phyloP scores from a whole-genome alignment of 2,329 filamentous ascomycete species.

The Alternaria sp. region DNA sequence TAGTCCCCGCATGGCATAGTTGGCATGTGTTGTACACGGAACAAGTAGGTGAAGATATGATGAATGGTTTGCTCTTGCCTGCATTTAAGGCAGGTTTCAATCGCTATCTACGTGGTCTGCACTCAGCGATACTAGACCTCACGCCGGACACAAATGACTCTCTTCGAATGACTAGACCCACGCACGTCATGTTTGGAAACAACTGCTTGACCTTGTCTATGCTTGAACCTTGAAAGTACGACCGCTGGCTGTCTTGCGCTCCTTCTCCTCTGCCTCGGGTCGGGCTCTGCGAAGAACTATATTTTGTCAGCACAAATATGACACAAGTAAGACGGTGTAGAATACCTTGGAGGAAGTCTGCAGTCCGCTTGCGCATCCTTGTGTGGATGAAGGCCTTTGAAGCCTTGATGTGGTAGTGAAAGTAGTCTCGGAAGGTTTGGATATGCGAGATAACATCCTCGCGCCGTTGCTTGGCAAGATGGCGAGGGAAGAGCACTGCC shows the following conservation, averaged over 20 bases:
- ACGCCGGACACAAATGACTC: not conserved
- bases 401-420: slow-evolving; percentile 99
- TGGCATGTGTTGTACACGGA: not conserved
- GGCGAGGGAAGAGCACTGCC: slow-evolving; percentile 90
- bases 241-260: slow-evolving; percentile 97
- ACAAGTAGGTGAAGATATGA: not conserved
- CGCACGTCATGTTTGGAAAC: not conserved
- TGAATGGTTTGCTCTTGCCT: not conserved
- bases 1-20: slow-evolving; percentile 14
- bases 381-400: slow-evolving; percentile 99
- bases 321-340: not conserved
- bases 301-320: slow-evolving; percentile 46
- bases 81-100: not conserved
- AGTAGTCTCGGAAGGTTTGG: slow-evolving; percentile 99
- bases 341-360: slow-evolving; percentile 96
- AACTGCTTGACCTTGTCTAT: slow-evolving; percentile 15
- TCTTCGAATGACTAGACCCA: not conserved
- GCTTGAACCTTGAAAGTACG: slow-evolving; percentile 81
- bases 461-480: slow-evolving; percentile 88
- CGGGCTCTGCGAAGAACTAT: slow-evolving; percentile 93
- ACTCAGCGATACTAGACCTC: not conserved
- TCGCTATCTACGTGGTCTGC: slow-evolving; percentile 2
- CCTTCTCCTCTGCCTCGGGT: slow-evolving; percentile 95
- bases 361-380: slow-evolving; percentile 95
- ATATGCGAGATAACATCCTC: slow-evolving; percentile 98